Evolutionary conservation across 176 grass and related monocot species (phyloP), one percentile per base, ranked within the genome.

Genomic region (Elaeis guineensis): DNA sequence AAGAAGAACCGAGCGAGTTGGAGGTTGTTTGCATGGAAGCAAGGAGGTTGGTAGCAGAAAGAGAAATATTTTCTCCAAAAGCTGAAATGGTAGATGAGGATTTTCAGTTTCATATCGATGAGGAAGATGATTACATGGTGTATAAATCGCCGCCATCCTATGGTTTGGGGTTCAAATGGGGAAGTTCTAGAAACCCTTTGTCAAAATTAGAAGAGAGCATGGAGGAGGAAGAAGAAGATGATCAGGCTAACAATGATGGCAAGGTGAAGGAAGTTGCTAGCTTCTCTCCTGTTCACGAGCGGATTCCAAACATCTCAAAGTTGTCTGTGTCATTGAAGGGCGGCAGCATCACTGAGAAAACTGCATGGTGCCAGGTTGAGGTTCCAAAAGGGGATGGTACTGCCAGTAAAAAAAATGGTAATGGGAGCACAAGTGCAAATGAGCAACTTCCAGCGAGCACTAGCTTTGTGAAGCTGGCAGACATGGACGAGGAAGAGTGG

Each of bases 11-110:
- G 29, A 68, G 65, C 16, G 65, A 68, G 25, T 16, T 68, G 25
- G 65, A 68, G 65, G n/a, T 20, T 14, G 39, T 68, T 39, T 68
- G 65, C 65, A 32, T 68, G 52, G 65, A 68, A 16, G 65, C 65
- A 18, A 68, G 26, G 52, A 68, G 39, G 52, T 56, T 56, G 15
- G 26, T 56, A 44, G 52, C n/a, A 39, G 65, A 55, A 55, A 68
- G 65, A 56, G 52, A 68, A 3, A 14, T 4, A 14, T 55, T 68
- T 55, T 48, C 24, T 21, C 17, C 26, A 17, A 21, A 32, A 35
- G 6, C 26, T 17, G 65, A 56, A 4, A 25, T 17, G 17, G 65
- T 39, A 22, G 52, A 68, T 4, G 65, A 68, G 44, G 52, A 35
- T 21, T 68, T 68, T 28, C 65, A 56, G 28, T 68, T 68, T 68